Evolutionary conservation across 257 asterid genomes (phyloP), one percentile per base, ranked within the genome.

Genomic region (Cynanchum wilfordii): DNA sequence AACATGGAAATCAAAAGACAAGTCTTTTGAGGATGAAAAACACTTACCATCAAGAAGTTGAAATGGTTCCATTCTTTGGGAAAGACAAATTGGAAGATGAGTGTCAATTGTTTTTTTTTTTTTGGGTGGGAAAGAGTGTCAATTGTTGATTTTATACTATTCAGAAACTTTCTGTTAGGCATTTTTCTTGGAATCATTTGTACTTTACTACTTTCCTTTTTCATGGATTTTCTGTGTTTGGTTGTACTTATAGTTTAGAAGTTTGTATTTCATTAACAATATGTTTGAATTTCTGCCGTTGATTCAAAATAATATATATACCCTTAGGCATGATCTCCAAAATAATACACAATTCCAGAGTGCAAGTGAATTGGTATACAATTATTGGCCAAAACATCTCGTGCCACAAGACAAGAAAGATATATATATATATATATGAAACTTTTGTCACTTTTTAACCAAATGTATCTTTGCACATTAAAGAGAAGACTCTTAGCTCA

Each of bases 41-140:
- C 24, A 12, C 79, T 9, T 76, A 76, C 75, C 25, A 12, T 62
- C 19, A 16, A 70, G 64, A 44, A 73, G n/a, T 49, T 54, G 27
- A 1, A 9, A 51, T 11, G 12, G 47, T 27, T 13, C 79, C 75
- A 62, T 38, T 62, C 9, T 29, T 67, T 56, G 24, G 24, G 8
- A 25, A 10, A 30, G 45, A 49, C 13, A 47, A 30, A n/a, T n/a
- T 30, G n/a, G 10, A 24, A 20, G 62, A 56, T 24, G 68, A 7
- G 68, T 17, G 47, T 42, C 72, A 25, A 45, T 38, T 24, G 27
- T 56, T 38, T n/a, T n/a, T n/a, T n/a, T n/a, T n/a, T n/a, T n/a
- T n/a, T n/a, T n/a, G n/a, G n/a, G n/a, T n/a, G n/a, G n/a, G 5
- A 36, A 36, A 36, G 67, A 6, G 67, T 24, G 44, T 40, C 72